Conservation (phyloP, 768 basidiomycete species). For the Agaricus sinodeliciosus region DNA sequence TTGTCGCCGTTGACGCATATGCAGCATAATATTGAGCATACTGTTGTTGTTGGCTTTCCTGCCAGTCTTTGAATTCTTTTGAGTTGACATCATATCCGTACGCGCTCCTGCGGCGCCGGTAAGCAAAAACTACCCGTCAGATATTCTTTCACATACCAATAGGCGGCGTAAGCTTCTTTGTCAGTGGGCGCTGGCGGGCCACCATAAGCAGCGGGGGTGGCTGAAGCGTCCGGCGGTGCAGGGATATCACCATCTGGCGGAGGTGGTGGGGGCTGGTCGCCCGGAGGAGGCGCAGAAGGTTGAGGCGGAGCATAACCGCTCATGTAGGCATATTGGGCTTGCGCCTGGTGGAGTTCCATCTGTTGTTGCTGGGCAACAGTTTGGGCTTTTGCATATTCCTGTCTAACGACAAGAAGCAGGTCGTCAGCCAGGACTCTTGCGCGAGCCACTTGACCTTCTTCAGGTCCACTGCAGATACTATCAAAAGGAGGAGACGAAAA, state of each 20-base stretch:
- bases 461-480: conserved; percentile 52
- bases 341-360: conserved; percentile 82
- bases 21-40: conserved; percentile 69
- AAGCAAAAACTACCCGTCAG: neutral
- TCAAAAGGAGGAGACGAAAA: conserved; percentile 6
- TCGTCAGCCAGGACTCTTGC: conserved; percentile 88
- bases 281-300: conserved; percentile 44
- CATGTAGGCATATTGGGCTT: conserved; percentile 69
- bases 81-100: conserved; percentile 87
- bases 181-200: conserved; percentile 35
- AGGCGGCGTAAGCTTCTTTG: conserved; percentile 51
- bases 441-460: conserved; percentile 78
- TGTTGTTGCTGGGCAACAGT: conserved; percentile 62
- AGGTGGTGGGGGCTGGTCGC: conserved; percentile 36
- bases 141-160: conserved; percentile 38
- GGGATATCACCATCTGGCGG: conserved; percentile 47
- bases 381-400: conserved; percentile 82
- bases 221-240: conserved; percentile 38
- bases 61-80: conserved; percentile 76
- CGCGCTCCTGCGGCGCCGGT: conserved; percentile 50
- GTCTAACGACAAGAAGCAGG: conserved; percentile 79
- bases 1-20: conserved; percentile 27
- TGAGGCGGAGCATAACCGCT: conserved; percentile 45
- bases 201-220: conserved; percentile 32
- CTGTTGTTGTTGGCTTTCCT: conserved; percentile 63